Evolutionary conservation across 768 basidiomycete genomes (phyloP), one percentile per base, ranked within the genome.

Genomic region (Austroboletus festivus): DNA sequence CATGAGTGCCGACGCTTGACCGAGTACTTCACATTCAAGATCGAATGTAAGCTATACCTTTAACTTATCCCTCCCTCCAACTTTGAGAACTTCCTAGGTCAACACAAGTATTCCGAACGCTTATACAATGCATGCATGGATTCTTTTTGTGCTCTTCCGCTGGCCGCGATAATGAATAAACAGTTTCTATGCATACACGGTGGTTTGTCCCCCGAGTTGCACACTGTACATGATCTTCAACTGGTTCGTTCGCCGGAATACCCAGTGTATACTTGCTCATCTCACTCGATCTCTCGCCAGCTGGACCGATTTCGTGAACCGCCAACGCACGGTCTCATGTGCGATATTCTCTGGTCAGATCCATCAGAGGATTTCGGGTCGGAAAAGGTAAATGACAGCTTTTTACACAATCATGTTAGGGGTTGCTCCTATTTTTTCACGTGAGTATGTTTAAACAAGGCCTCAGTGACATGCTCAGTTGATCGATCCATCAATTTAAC

Each of bases 391-490:
- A 70, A 64, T n/a, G 85, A 85, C 19, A 73, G 67, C 43, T 87
- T 86, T 66, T 56, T 86, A 40, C 83, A 85, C 63, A 87, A 86
- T 59, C 80, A 84, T 52, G 85, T 86, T 44, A 74, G 85, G 54
- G 85, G 85, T 0, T 87, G 85, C 61, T 81, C 79, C 16, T 87
- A 79, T 67, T 86, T 86, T 74, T 87, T 83, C 75, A 85, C 84
- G 80, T 82, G 51, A 52, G 80, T 50, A n/a, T n/a, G n/a, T n/a
- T n/a, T n/a, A n/a, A n/a, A n/a, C n/a, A n/a, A n/a, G n/a, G n/a
- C n/a, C n/a, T n/a, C n/a, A n/a, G n/a, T n/a, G n/a, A n/a, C n/a
- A n/a, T n/a, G n/a, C n/a, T n/a, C n/a, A n/a, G n/a, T 3, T 8
- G 20, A 19, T 42, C 35, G 47, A 42, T 46, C 20, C 28, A 44